Percentiles rank a stretch among this genome's conserved stretches.
Conservation (phyloP, 371 early-diverging fungal genomes). For the Actinomortierella ambigua region DNA sequence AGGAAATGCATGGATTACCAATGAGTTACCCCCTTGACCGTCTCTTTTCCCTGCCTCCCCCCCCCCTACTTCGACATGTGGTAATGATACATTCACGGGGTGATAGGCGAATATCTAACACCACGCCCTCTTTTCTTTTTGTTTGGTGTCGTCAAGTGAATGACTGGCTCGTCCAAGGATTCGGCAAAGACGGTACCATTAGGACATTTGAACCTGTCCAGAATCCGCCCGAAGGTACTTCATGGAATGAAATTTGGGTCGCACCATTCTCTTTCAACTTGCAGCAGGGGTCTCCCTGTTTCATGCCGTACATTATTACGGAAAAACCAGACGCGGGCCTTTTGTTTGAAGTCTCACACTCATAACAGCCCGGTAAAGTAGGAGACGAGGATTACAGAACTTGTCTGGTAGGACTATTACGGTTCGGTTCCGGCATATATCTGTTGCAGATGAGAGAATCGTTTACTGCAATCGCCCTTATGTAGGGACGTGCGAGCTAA, state of each 20-base stretch:
- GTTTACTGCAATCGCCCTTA: too few relatives aligned
- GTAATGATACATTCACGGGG: neutral
- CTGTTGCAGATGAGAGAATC: too few relatives aligned
- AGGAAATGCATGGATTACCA: neutral
- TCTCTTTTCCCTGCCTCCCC: neutral
- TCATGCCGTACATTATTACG: too few relatives aligned
- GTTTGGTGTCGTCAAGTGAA: slow-evolving; percentile 55
- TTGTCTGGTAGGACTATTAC: too few relatives aligned
- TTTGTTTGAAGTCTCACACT: too few relatives aligned
- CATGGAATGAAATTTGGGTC: too few relatives aligned
- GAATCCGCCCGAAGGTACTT: slow-evolving; percentile 60
- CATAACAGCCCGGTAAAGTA: too few relatives aligned
- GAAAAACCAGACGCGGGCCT: too few relatives aligned
- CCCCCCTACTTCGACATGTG: slow-evolving; percentile 1
- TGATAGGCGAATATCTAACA: neutral
- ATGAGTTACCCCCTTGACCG: too few relatives aligned
- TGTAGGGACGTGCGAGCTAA: too few relatives aligned
- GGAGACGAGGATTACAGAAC: too few relatives aligned
- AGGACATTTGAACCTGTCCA: slow-evolving; percentile 58
- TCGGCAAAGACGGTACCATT: slow-evolving; percentile 56
- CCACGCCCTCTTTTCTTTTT: neutral
- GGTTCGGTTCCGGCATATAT: too few relatives aligned
- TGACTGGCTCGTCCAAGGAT: slow-evolving; percentile 81
- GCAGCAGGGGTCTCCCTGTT: neutral
- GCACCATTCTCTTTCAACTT: neutral